Evolutionary conservation across 2,329 filamentous ascomycete genomes (phyloP).

Genomic region (Madurella mycetomatis): DNA sequence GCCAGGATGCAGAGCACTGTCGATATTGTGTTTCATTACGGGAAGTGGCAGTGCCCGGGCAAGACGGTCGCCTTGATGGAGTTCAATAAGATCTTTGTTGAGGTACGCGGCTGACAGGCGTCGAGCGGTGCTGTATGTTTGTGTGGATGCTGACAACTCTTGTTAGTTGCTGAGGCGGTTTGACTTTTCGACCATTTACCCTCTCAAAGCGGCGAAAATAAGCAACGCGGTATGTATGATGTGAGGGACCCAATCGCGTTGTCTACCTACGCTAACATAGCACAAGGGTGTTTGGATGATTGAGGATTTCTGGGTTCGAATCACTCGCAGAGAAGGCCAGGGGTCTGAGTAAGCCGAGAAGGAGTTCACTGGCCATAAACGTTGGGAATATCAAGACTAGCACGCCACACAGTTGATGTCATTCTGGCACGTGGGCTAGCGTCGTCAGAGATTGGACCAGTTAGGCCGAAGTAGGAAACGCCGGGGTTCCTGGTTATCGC

Average conservation of each 20-base stretch:
- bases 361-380: too few relatives aligned
- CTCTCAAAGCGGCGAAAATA: background rate
- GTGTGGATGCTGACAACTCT: background rate
- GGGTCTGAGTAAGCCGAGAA: too few relatives aligned
- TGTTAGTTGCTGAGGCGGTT: slow-evolving; percentile 11
- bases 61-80: slow-evolving; percentile 40
- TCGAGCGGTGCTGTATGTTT: background rate
- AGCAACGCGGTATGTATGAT: slow-evolving; percentile 2
- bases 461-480: too few relatives aligned
- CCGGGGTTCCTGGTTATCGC: too few relatives aligned
- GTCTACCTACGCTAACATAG: background rate
- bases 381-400: too few relatives aligned
- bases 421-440: too few relatives aligned
- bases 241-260: background rate
- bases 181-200: slow-evolving; percentile 11
- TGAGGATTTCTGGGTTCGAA: background rate
- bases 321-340: background rate
- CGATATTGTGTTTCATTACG: slow-evolving; percentile 38
- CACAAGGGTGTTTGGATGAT: background rate
- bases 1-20: slow-evolving; percentile 31
- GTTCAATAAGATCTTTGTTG: slow-evolving; percentile 39
- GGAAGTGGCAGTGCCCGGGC: slow-evolving; percentile 37
- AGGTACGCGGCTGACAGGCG: slow-evolving; percentile 29
- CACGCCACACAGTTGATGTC: too few relatives aligned
- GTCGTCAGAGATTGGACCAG: too few relatives aligned